Conservation (phyloP, 352 stramenopile genomes). For the Phytophthora sp. region DNA sequence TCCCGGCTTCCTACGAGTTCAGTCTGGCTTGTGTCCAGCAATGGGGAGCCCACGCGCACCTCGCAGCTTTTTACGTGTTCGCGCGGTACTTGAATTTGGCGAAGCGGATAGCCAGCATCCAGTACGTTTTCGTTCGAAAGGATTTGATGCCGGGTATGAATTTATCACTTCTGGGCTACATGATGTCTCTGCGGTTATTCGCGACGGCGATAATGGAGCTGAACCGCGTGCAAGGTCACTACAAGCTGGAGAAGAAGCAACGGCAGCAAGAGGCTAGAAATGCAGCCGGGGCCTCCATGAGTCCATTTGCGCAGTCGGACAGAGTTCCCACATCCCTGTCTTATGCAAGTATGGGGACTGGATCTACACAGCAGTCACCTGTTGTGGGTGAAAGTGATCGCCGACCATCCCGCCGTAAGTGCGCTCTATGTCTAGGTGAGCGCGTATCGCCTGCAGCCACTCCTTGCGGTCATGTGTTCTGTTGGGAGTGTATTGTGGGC, state of each 20-base stretch:
- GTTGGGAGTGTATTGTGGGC: conserved; percentile 93
- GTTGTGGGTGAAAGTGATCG: not conserved
- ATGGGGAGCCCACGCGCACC: conserved; percentile 61
- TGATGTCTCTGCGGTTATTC: conserved; percentile 74
- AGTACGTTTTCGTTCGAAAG: conserved; percentile 82
- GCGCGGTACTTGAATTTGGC: conserved; percentile 74
- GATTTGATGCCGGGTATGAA: conserved; percentile 65
- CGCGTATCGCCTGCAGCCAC: conserved; percentile 79
- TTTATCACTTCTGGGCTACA: conserved; percentile 79
- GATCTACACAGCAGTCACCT: not conserved
- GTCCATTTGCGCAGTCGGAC: conserved; percentile 38
- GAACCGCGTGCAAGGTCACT: conserved; percentile 54
- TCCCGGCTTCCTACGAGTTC: conserved; percentile 70
- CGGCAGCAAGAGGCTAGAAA: conserved; percentile 40
- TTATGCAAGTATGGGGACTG: not conserved
- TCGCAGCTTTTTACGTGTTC: conserved; percentile 80
- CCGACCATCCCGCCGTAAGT: conserved; percentile 63
- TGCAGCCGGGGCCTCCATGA: conserved; percentile 7
- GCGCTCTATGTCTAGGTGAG: conserved; percentile 85
- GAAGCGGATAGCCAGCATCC: conserved; percentile 70
- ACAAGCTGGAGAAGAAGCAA: conserved; percentile 51
- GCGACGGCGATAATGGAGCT: conserved; percentile 57
- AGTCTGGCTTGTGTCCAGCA: conserved; percentile 48
- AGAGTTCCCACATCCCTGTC: conserved; percentile 47
- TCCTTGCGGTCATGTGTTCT: conserved; percentile 92